Base-by-base conservation (phyloP, 192 early-diverging fungal species). In the Powellomyces hirtus region DNA sequence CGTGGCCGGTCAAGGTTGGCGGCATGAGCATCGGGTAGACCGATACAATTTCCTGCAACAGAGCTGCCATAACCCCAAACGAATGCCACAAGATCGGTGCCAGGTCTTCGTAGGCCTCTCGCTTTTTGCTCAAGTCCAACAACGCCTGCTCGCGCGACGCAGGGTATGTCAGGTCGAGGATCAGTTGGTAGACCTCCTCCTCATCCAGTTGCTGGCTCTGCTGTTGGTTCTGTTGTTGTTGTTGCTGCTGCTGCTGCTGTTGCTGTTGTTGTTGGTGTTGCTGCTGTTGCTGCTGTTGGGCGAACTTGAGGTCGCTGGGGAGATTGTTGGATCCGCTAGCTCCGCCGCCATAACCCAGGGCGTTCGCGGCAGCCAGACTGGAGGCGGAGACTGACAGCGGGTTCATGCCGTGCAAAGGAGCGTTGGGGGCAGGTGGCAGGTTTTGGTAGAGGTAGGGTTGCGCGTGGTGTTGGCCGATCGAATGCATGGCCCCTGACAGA, bases 1-100 rank as follows among this genome's bases (percentile, higher is more conserved):
- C 89, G 35, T 90, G 89, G 58, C 88, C 90, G 16, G 92, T 91
- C 59, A 98, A 81, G 20, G 90, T 87, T 29, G 94, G 90, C 29
- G 95, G 93, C 27, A 89, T 85, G 33, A 98, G 81, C 69, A 90
- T 72, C 33, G 96, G 95, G 78, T 98, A 98, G 2, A 95, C 93
- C n/a, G 89, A 84, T 16, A 96, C 89, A 44, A 98, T 97, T 76
- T 98, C 96, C 74, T 97, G 96, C 29, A 96, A 81, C 16, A 98
- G 83, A 26, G 92, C 93, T 18, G 94, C 84, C 90, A 95, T 97
- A 27, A 97, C 92, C 34, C 91, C 96, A 79, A 91, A 97, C 11
- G 94, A 90, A 73, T 98, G 94, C 96, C 96, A 98, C 68, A 98
- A 81, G n/a, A 95, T 91, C 18, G 96, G 88, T 6, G 95, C 96